phyloP scores from a whole-genome alignment of 352 stramenopile genomes.

The Phytophthora chlamydospora region DNA sequence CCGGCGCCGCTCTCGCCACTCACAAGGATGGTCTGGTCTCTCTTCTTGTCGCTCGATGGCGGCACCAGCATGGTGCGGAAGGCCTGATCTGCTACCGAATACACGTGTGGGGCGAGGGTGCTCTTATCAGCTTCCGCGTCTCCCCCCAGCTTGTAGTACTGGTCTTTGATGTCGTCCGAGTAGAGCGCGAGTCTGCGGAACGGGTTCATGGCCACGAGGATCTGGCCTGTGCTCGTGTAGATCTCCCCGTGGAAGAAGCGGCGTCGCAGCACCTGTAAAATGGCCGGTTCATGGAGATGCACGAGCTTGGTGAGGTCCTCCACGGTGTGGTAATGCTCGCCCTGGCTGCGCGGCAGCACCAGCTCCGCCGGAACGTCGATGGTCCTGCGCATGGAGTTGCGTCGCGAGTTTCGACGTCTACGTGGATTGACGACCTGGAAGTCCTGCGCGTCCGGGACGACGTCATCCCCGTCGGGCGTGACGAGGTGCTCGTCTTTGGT shows the following conservation, averaged over 20 bases:
- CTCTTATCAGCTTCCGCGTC: conserved; percentile 60
- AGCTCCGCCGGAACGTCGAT: conserved; percentile 41
- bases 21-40: conserved; percentile 95
- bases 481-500: conserved; percentile 41
- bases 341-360: conserved; percentile 66
- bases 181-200: conserved; percentile 80
- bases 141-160: conserved; percentile 68
- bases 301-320: conserved; percentile 92
- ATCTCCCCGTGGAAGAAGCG: conserved; percentile 88
- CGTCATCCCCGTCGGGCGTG: conserved; percentile 29
- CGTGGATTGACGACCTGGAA: conserved; percentile 45
- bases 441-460: conserved; percentile 34
- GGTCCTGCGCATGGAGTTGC: conserved; percentile 46
- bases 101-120: conserved; percentile 83
- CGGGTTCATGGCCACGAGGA: conserved; percentile 87
- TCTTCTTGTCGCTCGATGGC: conserved; percentile 46
- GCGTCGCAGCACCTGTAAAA: conserved; percentile 83
- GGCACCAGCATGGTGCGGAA: conserved; percentile 86
- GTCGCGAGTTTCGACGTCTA: conserved; percentile 59
- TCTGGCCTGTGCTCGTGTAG: conserved; percentile 90
- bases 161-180: conserved; percentile 66
- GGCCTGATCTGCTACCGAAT: conserved; percentile 81
- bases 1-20: conserved; percentile 95
- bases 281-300: conserved; percentile 91
- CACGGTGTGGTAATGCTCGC: conserved; percentile 68